A percentile compares a stretch with the other conserved stretches of the same genome.
Evolutionary conservation across 192 early-diverging fungal genomes (phyloP).

Genomic region (Backusella luteola): DNA sequence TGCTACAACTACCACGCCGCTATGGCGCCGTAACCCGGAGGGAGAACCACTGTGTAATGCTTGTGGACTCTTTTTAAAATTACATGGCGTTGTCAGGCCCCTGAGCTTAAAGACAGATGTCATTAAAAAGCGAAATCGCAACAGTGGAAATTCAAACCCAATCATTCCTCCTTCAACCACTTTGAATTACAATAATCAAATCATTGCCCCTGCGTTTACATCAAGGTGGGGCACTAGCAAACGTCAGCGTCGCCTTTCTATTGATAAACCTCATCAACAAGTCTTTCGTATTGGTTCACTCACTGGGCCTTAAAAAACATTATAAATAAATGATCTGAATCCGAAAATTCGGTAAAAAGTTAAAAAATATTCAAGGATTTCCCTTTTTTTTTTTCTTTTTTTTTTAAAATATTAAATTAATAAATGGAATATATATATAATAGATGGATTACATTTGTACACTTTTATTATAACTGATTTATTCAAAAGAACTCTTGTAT

Average conservation of each 20-base stretch:
- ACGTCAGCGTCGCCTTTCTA: background rate
- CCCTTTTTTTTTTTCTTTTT: background rate
- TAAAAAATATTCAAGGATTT: background rate
- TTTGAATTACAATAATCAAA: background rate
- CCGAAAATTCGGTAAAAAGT: background rate
- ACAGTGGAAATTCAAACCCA: conserved; percentile 7
- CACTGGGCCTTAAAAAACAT: background rate
- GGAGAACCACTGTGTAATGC: conserved; percentile 92
- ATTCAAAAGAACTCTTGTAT: too few relatives aligned
- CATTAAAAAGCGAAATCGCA: conserved; percentile 81
- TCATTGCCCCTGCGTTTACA: background rate
- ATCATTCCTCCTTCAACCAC: background rate
- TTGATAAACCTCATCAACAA: background rate
- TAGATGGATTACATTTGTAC: too few relatives aligned
- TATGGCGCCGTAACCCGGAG: conserved; percentile 82
- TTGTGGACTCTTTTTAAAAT: conserved; percentile 90
- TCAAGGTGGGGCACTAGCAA: background rate
- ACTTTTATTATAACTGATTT: too few relatives aligned
- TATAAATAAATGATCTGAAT: background rate
- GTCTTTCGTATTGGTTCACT: background rate
- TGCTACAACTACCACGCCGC: conserved; percentile 75
- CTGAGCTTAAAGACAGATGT: conserved; percentile 79
- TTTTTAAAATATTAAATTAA: background rate
- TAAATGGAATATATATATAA: too few relatives aligned
- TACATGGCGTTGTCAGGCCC: conserved; percentile 84